These are phyloP conservation scores for Posidonia australis DNA, from an alignment of 106 monocot species.

Conservation along the genomic window DNA sequence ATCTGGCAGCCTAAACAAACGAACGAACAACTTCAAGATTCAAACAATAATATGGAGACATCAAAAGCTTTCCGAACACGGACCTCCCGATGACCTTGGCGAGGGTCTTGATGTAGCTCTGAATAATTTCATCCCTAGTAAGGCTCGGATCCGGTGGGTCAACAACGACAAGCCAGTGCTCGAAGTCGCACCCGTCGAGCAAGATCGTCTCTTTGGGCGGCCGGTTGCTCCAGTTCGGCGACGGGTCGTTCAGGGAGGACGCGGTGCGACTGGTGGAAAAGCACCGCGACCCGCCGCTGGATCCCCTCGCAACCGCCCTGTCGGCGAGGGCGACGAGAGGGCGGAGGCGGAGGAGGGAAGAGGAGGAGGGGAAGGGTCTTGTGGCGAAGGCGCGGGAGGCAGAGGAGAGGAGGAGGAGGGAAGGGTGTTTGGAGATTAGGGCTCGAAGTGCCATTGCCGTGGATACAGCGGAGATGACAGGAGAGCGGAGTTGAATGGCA, in stretches of 20 bases:
- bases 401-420: slow-evolving; percentile 1
- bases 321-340: slow-evolving; percentile 10
- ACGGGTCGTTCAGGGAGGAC: slow-evolving; percentile 73
- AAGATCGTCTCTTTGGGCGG: slow-evolving; percentile 95
- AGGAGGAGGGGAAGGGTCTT: slow-evolving; percentile 1
- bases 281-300: slow-evolving; percentile 12
- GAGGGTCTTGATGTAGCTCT: slow-evolving; percentile 75
- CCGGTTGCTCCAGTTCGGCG: slow-evolving; percentile 87
- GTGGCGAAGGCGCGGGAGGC: background rate
- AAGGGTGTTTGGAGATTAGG: background rate
- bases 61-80: background rate
- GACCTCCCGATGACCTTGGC: slow-evolving; percentile 77
- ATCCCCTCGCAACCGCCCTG: background rate
- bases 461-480: background rate
- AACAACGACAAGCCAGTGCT: slow-evolving; percentile 91
- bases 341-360: slow-evolving; percentile 16
- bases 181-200: slow-evolving; percentile 92
- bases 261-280: slow-evolving; percentile 65
- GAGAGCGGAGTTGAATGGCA: background rate
- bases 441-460: slow-evolving; percentile 4
- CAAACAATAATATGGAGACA: too few species aligned
- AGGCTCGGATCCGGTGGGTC: slow-evolving; percentile 58
- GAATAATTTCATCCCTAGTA: slow-evolving; percentile 77
- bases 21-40: background rate
- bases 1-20: too few species aligned